Evolutionary conservation across 495 filamentous ascomycete species (phyloP), one percentile per base, ranked within the genome.

Genomic region (Glutinoglossum americanum): DNA sequence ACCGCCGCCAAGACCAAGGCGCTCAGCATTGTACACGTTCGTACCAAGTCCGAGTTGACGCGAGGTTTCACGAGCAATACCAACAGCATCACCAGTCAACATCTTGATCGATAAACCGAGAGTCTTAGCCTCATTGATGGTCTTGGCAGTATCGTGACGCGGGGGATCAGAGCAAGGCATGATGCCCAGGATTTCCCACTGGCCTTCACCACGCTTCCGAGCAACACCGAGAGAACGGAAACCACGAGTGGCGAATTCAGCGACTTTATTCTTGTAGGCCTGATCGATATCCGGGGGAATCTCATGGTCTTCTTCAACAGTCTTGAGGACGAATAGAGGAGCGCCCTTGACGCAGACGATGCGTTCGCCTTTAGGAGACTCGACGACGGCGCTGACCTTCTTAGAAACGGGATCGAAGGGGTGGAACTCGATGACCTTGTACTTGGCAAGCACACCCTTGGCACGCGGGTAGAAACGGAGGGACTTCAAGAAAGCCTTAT

Each of bases 401-500:
- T 95, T 95, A 61, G 87, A 92, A 62, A 93, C 87, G 25, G 89
- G 88, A 68, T 95, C 89, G 68, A 95, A 95, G 55, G 89, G 88
- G 68, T 76, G 73, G 73, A 94, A 94, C 28, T 87, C 79, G 60
- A 88, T 68, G 54, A 86, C 80, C 66, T 79, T 80, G 75, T 87
- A 93, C 70, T 81, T 80, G 63, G 73, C 73, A 45, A 94, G 80
- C 51, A 81, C 77, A 59, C 72, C 66, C 73, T 89, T 92, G 65
- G 83, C 85, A 56, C 75, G 74, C 19, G 88, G 87, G 65, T 90
- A 94, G 67, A 74, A 77, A 65, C 79, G 80, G 51, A 94, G 78
- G 35, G 79, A 76, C 74, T 89, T 92, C 64, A 94, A 73, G 73
- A 94, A 93, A 64, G 86, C 89, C 71, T 87, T 89, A 76, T 95